A percentile compares a stretch with the other conserved stretches of the same genome.
Evolutionary conservation across 768 basidiomycete species (phyloP).

Genomic region (Panellus pusillus): DNA sequence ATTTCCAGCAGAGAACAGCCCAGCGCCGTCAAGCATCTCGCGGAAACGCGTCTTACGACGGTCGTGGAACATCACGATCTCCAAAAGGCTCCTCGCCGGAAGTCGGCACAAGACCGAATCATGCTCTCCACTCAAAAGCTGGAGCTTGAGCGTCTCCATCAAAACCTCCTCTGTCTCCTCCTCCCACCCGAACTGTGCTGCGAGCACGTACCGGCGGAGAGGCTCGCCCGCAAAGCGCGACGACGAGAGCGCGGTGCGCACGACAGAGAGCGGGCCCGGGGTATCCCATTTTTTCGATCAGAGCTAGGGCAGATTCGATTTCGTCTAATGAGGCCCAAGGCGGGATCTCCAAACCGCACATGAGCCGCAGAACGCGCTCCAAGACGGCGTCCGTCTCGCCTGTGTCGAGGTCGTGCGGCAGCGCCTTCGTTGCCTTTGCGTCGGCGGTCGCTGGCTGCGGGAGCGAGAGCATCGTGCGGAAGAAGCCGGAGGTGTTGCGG

Average conservation of each 20-base stretch:
- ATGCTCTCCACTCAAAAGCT: slow-evolving; percentile 36
- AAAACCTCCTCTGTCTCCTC: slow-evolving; percentile 45
- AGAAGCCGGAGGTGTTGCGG: slow-evolving; percentile 40
- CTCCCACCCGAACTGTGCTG: slow-evolving; percentile 44
- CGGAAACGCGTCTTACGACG: slow-evolving; percentile 39
- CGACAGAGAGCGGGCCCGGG: slow-evolving; percentile 41
- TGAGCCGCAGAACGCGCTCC: slow-evolving; percentile 39
- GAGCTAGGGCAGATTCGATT: slow-evolving; percentile 36
- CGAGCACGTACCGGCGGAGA: slow-evolving; percentile 48
- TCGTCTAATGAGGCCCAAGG: slow-evolving; percentile 42
- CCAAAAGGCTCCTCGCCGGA: slow-evolving; percentile 34
- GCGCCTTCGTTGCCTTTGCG: no score
- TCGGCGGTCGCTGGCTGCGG: slow-evolving; percentile 18
- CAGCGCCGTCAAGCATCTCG: slow-evolving; percentile 33
- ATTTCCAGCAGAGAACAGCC: slow-evolving; percentile 40
- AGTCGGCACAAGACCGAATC: slow-evolving; percentile 34
- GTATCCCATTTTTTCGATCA: slow-evolving; percentile 49
- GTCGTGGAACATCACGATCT: slow-evolving; percentile 42
- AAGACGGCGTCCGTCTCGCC: slow-evolving; percentile 38
- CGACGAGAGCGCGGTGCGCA: slow-evolving; percentile 42
- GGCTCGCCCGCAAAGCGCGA: slow-evolving; percentile 44
- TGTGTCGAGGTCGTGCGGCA: slow-evolving; percentile 24
- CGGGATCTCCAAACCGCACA: slow-evolving; percentile 41
- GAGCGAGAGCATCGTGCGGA: slow-evolving; percentile 32
- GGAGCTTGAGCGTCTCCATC: slow-evolving; percentile 38